Percentiles rank a stretch among this genome's conserved stretches.
Conservation (phyloP, 2,329 filamentous ascomycete species). For the Claviceps pazoutovae region DNA sequence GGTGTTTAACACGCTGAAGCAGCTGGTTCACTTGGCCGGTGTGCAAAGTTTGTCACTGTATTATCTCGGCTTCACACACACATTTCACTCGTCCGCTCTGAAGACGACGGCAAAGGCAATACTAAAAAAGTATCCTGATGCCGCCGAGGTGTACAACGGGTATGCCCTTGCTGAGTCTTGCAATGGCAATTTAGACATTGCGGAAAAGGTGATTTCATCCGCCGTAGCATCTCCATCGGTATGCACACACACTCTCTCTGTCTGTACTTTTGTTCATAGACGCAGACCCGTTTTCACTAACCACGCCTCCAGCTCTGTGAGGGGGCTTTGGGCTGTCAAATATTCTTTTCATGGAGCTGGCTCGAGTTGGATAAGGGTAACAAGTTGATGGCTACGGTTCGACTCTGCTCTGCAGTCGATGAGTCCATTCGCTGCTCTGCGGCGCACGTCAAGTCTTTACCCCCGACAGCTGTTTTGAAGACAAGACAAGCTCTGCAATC, state of each 20-base stretch:
- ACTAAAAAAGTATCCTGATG: constrained; percentile 52
- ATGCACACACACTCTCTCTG: constrained; percentile 6
- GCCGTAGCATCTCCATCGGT: constrained; percentile 34
- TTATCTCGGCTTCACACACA: constrained; percentile 49
- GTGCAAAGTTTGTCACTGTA: constrained; percentile 45
- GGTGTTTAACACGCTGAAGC: constrained; percentile 39
- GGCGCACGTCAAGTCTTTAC: constrained; percentile 9
- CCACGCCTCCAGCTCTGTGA: constrained; percentile 8
- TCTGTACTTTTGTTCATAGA: background rate
- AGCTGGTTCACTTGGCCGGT: constrained; percentile 35
- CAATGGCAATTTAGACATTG: constrained; percentile 41
- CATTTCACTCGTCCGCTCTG: constrained; percentile 36
- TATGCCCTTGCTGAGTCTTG: constrained; percentile 61
- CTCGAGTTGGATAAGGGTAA: constrained; percentile 37
- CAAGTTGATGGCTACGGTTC: constrained; percentile 19
- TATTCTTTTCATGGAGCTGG: constrained; percentile 56
- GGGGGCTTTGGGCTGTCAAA: constrained; percentile 16
- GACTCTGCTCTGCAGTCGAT: constrained; percentile 27
- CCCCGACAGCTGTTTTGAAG: constrained; percentile 35
- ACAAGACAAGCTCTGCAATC: constrained; percentile 37
- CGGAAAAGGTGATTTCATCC: constrained; percentile 51
- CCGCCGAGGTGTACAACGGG: constrained; percentile 58
- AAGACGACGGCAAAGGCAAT: constrained; percentile 61
- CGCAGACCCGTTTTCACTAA: background rate
- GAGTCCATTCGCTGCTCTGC: constrained; percentile 10